Evolutionary conservation across 2,329 filamentous ascomycete genomes (phyloP).

Genomic region (Teratosphaeria pseudoeucalypti): DNA sequence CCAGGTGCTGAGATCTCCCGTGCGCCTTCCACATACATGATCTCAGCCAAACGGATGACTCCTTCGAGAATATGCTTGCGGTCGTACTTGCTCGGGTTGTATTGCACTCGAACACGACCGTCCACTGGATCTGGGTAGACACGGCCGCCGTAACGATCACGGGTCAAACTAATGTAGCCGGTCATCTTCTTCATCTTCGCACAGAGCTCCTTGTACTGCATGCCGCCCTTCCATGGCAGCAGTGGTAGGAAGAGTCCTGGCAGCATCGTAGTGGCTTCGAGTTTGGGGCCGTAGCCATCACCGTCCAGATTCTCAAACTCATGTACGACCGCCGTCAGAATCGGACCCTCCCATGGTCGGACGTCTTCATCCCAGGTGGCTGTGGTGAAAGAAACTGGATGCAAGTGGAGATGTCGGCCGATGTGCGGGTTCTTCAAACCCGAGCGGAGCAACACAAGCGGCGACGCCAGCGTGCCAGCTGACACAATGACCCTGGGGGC

Average conservation of each 20-base stretch:
- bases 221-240: conserved; percentile 55
- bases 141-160: conserved; percentile 65
- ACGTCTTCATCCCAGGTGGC: conserved; percentile 61
- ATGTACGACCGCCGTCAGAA: conserved; percentile 66
- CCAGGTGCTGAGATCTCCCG: conserved; percentile 59
- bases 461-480: conserved; percentile 65
- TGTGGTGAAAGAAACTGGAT: conserved; percentile 52
- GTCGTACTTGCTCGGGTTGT: conserved; percentile 62
- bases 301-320: conserved; percentile 74
- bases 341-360: conserved; percentile 55
- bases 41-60: conserved; percentile 59
- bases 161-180: conserved; percentile 61
- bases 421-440: conserved; percentile 74
- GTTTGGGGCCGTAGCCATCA: conserved; percentile 68
- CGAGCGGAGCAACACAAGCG: conserved; percentile 65
- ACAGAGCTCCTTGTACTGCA: conserved; percentile 62
- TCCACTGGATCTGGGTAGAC: conserved; percentile 60
- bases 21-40: conserved; percentile 69
- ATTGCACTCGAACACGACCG: conserved; percentile 57
- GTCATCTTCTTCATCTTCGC: conserved; percentile 60
- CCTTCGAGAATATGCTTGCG: conserved; percentile 61
- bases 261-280: conserved; percentile 68
- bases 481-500: conserved; percentile 76
- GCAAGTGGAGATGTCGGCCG: conserved; percentile 70
- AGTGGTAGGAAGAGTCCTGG: conserved; percentile 54